Evolutionary conservation across 2,329 filamentous ascomycete species (phyloP).

Genomic region (Apiospora phragmitis): DNA sequence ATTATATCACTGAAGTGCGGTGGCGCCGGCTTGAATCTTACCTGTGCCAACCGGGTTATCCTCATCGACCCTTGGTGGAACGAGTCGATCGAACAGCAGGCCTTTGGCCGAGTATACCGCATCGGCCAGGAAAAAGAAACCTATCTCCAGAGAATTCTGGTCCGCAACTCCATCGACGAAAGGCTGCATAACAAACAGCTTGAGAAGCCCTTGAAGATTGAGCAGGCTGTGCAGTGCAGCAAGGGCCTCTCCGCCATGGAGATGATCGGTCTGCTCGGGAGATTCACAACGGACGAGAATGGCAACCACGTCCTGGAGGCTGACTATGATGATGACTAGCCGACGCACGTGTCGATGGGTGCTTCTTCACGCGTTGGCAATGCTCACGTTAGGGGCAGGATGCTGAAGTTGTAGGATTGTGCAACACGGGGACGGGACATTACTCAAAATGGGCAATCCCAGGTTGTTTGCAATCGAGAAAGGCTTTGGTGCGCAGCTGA

Average conservation of each 20-base stretch:
- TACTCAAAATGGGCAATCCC: background rate
- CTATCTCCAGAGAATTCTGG: constrained; percentile 57
- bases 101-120: constrained; percentile 59
- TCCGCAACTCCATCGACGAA: constrained; percentile 58
- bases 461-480: background rate
- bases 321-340: background rate
- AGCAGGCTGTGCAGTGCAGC: constrained; percentile 9
- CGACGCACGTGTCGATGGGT: background rate
- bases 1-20: constrained; percentile 37
- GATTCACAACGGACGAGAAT: background rate
- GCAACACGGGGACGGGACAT: too few relatives aligned
- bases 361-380: background rate
- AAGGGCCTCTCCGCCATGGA: background rate
- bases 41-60: constrained; percentile 52
- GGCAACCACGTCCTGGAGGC: background rate
- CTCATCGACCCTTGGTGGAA: constrained; percentile 65
- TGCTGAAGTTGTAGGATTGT: background rate
- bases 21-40: constrained; percentile 41
- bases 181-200: constrained; percentile 56
- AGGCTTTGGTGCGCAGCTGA: background rate
- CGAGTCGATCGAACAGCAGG: constrained; percentile 60
- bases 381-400: background rate
- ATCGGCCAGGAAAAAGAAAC: constrained; percentile 65
- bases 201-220: constrained; percentile 50
- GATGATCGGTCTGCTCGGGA: background rate